Evolutionary conservation across 148 eudicot species (phyloP), one percentile per base, ranked within the genome.

Genomic region (Gaultheria prostrata): DNA sequence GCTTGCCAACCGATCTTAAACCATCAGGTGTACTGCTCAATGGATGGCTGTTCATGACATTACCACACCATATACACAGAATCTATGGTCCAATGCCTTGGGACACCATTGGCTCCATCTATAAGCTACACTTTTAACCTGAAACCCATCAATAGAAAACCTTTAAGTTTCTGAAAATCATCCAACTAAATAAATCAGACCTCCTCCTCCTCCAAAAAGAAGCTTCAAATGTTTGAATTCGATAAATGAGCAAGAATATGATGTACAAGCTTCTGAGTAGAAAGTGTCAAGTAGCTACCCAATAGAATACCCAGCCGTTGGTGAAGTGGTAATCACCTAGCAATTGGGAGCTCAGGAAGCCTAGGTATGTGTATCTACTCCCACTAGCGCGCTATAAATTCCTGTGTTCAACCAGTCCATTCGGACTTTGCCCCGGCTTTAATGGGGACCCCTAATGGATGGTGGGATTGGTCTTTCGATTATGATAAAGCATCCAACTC

Each of bases 41-140:
- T 28, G 20, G 48, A 71, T 71, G 48, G 76, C 46, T 8, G 24
- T 71, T 71, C 76, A 71, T 71, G n/a, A 17, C 45, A 71, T 8
- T 18, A 35, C 6, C 39, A 33, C 4, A 2, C 35, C 48, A 71
- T 71, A 15, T 33, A 71, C 46, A 32, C 9, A 15, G 43, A 35
- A 71, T 71, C 76, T 33, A 33, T 71, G 76, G 76, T 35, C 12
- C 76, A 71, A 71, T 71, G 46, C 76, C 76, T 2, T 2, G n/a
- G 6, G 11, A 32, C n/a, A 17, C 46, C 76, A 0, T 17, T 33
- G 24, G 46, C 75, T 71, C 46, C 45, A 70, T 32, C 17, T 70
- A 13, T 33, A 71, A 71, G 45, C 10, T 30, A 33, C 9, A 71
- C 7, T 71, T 71, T 33, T 11, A 1, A 33, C 20, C 45, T 71